Evolutionary conservation across 257 asterid species (phyloP).

Genomic region (Fraxinus excelsior): DNA sequence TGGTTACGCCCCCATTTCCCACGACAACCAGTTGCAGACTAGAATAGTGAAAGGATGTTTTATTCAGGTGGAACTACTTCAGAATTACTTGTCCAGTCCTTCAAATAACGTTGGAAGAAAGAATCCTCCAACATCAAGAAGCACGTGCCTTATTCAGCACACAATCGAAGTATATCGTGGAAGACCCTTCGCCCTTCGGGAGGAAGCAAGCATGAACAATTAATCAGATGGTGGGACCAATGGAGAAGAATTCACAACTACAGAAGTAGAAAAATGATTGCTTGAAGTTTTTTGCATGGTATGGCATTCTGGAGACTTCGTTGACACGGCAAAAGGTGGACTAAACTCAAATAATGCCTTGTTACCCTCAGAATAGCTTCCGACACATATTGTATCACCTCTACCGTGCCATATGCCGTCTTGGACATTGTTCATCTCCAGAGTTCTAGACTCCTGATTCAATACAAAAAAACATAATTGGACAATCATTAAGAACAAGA

Average conservation of each 20-base stretch:
- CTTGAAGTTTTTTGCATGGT: slow-evolving; percentile 31
- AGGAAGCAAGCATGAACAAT: neutral
- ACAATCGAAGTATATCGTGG: neutral
- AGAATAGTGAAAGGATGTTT: neutral
- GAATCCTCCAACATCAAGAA: neutral
- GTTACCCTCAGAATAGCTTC: slow-evolving; percentile 52
- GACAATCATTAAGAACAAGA: neutral
- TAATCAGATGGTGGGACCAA: slow-evolving; percentile 23
- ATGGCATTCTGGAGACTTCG: slow-evolving; percentile 48
- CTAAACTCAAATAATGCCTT: slow-evolving; percentile 38
- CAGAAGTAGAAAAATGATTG: slow-evolving; percentile 25
- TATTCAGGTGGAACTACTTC: neutral
- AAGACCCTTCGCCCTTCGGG: too few relatives aligned
- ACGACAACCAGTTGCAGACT: slow-evolving; percentile 55
- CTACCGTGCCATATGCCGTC: slow-evolving; percentile 97
- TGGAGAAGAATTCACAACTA: slow-evolving; percentile 16
- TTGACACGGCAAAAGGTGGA: slow-evolving; percentile 45
- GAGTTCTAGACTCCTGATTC: slow-evolving; percentile 87
- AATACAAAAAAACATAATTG: slow-evolving; percentile 6
- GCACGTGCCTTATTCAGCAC: neutral
- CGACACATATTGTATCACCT: slow-evolving; percentile 87
- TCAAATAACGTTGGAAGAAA: slow-evolving; percentile 6
- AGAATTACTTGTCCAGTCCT: neutral
- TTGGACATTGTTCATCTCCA: slow-evolving; percentile 95
- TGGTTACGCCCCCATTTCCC: slow-evolving; percentile 24